These are phyloP conservation scores for Lipomyces oligophaga DNA, from an alignment of 805 yeast species.

Conservation along the genomic window DNA sequence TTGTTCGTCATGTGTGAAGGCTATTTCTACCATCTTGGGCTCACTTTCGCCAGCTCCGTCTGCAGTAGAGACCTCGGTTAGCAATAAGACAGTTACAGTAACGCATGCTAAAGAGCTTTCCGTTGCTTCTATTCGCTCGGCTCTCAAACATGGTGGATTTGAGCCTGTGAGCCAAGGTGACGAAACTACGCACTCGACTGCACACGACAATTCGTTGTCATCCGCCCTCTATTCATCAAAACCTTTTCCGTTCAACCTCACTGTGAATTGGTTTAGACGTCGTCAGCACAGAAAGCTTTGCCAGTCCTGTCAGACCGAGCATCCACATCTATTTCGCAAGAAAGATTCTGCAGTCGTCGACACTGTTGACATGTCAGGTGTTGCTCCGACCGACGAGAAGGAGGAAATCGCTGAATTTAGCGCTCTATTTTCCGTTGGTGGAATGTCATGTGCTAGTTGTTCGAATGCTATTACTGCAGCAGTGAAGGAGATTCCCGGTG, in stretches of 20 bases:
- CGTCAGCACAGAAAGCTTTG: constrained; percentile 25
- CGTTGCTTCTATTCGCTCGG: constrained; percentile 17
- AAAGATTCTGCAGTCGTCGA: neutral
- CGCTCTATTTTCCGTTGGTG: constrained; percentile 56
- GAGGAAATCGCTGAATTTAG: constrained; percentile 39
- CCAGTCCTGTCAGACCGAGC: constrained; percentile 22
- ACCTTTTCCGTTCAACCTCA: constrained; percentile 23
- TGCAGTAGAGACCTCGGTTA: constrained; percentile 18
- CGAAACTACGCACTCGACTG: neutral
- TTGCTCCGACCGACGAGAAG: constrained; percentile 3
- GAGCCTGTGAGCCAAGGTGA: constrained; percentile 27
- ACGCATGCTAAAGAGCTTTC: constrained; percentile 26
- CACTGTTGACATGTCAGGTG: neutral
- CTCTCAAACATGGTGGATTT: constrained; percentile 30
- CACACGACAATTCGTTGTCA: neutral
- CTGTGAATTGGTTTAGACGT: constrained; percentile 22
- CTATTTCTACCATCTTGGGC: constrained; percentile 19
- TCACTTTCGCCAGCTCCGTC: constrained; percentile 26
- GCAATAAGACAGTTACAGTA: constrained; percentile 24
- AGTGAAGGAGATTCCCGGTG: constrained; percentile 36
- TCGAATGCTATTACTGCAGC: constrained; percentile 48
- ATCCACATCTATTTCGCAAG: constrained; percentile 3
- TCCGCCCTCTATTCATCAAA: constrained; percentile 18
- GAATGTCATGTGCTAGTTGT: constrained; percentile 70
- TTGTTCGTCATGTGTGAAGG: constrained; percentile 29